phyloP scores from a whole-genome alignment of 2,329 filamentous ascomycete genomes.

The Aspergillus ustus region DNA sequence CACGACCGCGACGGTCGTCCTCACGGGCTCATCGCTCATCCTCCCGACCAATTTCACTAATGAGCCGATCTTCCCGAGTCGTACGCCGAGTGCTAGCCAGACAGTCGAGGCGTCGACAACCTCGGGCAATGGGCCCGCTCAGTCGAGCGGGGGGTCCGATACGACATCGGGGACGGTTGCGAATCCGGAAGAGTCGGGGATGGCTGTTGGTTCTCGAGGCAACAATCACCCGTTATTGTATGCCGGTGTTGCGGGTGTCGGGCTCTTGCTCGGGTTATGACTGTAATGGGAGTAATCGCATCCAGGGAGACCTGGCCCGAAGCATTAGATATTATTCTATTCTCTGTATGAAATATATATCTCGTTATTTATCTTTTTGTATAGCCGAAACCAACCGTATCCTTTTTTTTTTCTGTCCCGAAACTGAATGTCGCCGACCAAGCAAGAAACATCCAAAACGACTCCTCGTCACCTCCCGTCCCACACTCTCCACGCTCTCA shows the following conservation, averaged over 20 bases:
- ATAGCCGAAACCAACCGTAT: no score
- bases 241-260: conserved; percentile 7
- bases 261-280: not conserved
- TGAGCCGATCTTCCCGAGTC: conserved; percentile 12
- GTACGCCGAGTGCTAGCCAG: not conserved
- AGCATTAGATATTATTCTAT: not conserved
- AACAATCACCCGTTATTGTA: not conserved
- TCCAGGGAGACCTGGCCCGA: no score
- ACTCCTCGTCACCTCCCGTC: no score
- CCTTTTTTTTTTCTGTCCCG: no score
- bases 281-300: not conserved
- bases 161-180: not conserved
- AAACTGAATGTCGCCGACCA: no score
- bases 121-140: not conserved
- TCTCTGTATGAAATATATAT: not conserved
- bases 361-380: not conserved
- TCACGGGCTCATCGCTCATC: not conserved
- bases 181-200: not conserved
- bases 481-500: no score
- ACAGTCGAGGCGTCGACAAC: not conserved
- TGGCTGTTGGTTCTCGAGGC: not conserved
- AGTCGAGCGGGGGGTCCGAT: not conserved
- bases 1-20: not conserved
- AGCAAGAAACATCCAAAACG: no score
- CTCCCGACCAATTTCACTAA: conserved; percentile 1